These are phyloP conservation scores for Tulasnella sp. DNA, from an alignment of 768 basidiomycete genomes.

Conservation along the genomic window DNA sequence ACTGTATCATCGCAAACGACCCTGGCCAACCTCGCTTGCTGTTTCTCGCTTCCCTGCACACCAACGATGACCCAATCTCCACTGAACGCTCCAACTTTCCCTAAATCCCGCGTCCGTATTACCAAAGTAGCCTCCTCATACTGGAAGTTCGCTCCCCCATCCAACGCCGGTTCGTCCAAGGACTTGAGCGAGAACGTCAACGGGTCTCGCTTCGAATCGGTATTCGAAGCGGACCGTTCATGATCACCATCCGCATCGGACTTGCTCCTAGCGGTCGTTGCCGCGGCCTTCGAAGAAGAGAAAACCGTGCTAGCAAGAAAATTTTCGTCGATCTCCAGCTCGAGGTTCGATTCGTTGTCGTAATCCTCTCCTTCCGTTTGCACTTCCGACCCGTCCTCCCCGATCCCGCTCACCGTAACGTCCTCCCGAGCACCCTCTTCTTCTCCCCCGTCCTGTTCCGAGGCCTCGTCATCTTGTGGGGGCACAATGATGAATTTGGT, in stretches of 20 bases:
- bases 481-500: slow-evolving; percentile 54
- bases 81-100: slow-evolving; percentile 60
- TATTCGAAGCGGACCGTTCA: not conserved
- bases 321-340: slow-evolving; percentile 65
- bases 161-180: slow-evolving; percentile 32
- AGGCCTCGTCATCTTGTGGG: slow-evolving; percentile 15
- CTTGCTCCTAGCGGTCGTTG: slow-evolving; percentile 26
- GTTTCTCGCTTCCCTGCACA: slow-evolving; percentile 43
- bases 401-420: not conserved
- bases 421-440: not conserved
- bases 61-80: slow-evolving; percentile 76
- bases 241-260: not conserved
- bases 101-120: slow-evolving; percentile 59
- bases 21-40: slow-evolving; percentile 52
- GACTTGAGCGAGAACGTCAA: slow-evolving; percentile 30
- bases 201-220: slow-evolving; percentile 17
- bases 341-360: slow-evolving; percentile 40
- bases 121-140: slow-evolving; percentile 58
- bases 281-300: not conserved
- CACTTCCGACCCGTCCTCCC: slow-evolving; percentile 1
- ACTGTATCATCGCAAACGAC: slow-evolving; percentile 50
- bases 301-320: slow-evolving; percentile 53
- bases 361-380: slow-evolving; percentile 14
- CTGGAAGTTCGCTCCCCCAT: slow-evolving; percentile 36
- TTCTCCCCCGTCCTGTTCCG: not conserved